phyloP scores from a whole-genome alignment of 306 rosid species.

The Quercus mongolica region DNA sequence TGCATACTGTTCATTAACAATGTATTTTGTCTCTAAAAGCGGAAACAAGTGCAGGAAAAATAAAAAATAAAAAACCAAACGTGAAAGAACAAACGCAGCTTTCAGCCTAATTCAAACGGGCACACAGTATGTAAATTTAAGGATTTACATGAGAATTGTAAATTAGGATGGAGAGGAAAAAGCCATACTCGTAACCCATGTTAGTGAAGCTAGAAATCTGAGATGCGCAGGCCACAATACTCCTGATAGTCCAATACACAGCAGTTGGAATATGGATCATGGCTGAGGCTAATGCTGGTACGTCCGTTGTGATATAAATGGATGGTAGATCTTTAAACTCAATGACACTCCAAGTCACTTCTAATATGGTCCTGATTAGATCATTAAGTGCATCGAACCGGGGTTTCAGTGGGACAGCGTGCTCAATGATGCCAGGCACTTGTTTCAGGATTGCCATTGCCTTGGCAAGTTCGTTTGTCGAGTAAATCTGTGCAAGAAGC shows the following conservation, averaged over 20 bases:
- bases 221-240: conserved; percentile 40
- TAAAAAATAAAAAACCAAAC: no score
- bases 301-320: conserved; percentile 20
- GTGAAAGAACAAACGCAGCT: no score
- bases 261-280: conserved; percentile 35
- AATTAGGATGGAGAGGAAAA: neutral
- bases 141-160: no score
- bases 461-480: conserved; percentile 40
- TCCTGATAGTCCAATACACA: conserved; percentile 39
- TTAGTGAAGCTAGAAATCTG: conserved; percentile 42
- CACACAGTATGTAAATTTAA: no score
- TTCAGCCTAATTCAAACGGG: no score
- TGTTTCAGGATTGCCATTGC: conserved; percentile 49
- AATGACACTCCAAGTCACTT: conserved; percentile 38
- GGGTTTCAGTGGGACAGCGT: conserved; percentile 23
- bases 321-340: conserved; percentile 38
- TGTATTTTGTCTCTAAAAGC: no score
- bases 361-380: conserved; percentile 32
- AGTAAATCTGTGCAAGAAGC: conserved; percentile 45
- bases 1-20: no score
- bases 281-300: conserved; percentile 10
- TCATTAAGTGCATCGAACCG: conserved; percentile 48
- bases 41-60: no score
- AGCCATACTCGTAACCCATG: conserved; percentile 45
- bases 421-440: conserved; percentile 46